Base-by-base conservation (phyloP, 208 protist genomes). In the Trypanosoma cruzi region DNA sequence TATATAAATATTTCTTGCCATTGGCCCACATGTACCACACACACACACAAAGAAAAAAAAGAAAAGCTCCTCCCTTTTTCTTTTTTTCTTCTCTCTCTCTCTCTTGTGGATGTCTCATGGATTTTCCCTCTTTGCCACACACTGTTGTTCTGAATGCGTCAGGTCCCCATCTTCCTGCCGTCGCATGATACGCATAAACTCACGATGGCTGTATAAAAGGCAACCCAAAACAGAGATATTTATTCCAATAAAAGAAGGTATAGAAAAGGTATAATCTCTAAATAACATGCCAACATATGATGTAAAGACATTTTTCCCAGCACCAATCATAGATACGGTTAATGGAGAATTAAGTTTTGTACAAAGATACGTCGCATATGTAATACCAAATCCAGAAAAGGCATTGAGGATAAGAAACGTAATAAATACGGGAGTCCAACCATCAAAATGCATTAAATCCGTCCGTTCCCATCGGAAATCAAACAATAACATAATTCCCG, bases 331-430 rank as follows among this genome's bases (percentile, higher is more conserved):
- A 28, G 78, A 85, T 0, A 88, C 92, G 0, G 86, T 89, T 18
- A 96, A 71, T 2, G 91, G 81, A 28, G 88, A 93, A 66, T 94
- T 96, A 24, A 91, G 48, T 42, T 81, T 87, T 22, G 82, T 86
- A 73, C 91, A 96, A 22, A 91, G 68, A 72, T 92, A 86, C 14
- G 81, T 85, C 26, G 67, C 65, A 64, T 92, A 93, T 55, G 86
- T 93, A 18, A 96, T 74, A 8, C 91, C 31, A 64, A 86, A 93
- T 42, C 81, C 84, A 26, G 80, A 84, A 10, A 73, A 16, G 1
- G 42, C 52, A 36, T 54, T 70, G 22, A 59, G 24, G 4, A 10
- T 24, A 16, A 71, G 56, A 16, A 73, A 24, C 22, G 68, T 11
- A 13, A 75, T 0, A 54, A 75, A 55, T 24, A 56, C 72, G 1